phyloP scores from a whole-genome alignment of 2,329 filamentous ascomycete species.

The Talaromyces marneffei region DNA sequence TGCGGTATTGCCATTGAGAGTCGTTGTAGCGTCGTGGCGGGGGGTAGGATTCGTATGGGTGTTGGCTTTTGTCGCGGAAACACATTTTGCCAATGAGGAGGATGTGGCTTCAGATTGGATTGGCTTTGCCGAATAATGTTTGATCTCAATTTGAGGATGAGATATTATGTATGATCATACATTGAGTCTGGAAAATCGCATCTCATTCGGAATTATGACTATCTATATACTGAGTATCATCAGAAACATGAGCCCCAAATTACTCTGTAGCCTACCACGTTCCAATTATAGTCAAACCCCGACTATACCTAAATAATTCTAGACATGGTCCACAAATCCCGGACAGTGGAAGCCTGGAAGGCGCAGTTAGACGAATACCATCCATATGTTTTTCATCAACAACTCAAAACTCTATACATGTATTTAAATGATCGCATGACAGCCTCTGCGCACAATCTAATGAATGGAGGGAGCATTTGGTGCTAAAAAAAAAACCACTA shows the following conservation, averaged over 20 bases:
- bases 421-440: too few relatives aligned
- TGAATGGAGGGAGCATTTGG: too few relatives aligned
- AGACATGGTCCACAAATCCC: not conserved
- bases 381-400: too few relatives aligned
- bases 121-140: not conserved
- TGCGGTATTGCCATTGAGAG: not conserved
- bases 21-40: not conserved
- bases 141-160: not conserved
- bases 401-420: too few relatives aligned
- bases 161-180: not conserved
- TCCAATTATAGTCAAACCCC: not conserved
- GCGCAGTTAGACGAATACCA: too few relatives aligned
- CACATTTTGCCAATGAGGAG: not conserved
- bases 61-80: not conserved
- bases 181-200: not conserved
- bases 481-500: too few relatives aligned
- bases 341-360: not conserved
- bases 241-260: not conserved
- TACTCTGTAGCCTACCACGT: not conserved
- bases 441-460: too few relatives aligned
- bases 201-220: not conserved
- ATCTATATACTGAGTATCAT: not conserved
- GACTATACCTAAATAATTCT: not conserved
- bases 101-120: too few relatives aligned
- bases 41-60: not conserved